Evolutionary conservation across 768 basidiomycete genomes (phyloP).

Genomic region (Pholiota molesta): DNA sequence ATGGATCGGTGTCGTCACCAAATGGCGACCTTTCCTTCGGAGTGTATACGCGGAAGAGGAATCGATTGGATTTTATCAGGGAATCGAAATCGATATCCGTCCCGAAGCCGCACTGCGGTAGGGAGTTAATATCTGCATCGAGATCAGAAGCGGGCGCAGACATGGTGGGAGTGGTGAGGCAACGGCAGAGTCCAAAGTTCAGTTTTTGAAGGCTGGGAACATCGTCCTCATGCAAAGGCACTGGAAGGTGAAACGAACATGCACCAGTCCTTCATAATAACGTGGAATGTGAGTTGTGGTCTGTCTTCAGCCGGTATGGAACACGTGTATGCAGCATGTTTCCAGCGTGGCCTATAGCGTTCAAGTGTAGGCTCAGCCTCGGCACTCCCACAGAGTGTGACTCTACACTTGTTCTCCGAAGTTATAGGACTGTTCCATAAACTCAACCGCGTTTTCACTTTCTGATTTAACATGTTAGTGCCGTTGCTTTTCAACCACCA

Average conservation of each 20-base stretch:
- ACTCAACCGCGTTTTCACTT: not conserved
- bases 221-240: conserved; percentile 35
- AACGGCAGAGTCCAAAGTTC: not conserved
- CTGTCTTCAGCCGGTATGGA: conserved; percentile 15
- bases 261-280: conserved; percentile 18
- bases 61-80: conserved; percentile 66
- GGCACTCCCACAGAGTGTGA: not conserved
- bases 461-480: not conserved
- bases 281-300: conserved; percentile 13
- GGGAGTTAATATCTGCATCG: conserved; percentile 30
- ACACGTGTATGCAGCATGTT: conserved; percentile 41
- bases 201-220: conserved; percentile 22
- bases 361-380: not conserved
- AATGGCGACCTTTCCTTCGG: conserved; percentile 63
- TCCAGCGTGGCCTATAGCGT: conserved; percentile 16
- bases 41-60: conserved; percentile 81
- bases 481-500: not conserved
- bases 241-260: conserved; percentile 33
- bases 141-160: conserved; percentile 23
- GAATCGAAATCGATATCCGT: conserved; percentile 61
- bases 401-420: not conserved
- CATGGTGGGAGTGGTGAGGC: conserved; percentile 17
- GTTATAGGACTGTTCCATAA: not conserved
- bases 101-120: conserved; percentile 79
- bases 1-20: conserved; percentile 58